Conservation (phyloP, 768 basidiomycete genomes). For the Pluteus cervinus region DNA sequence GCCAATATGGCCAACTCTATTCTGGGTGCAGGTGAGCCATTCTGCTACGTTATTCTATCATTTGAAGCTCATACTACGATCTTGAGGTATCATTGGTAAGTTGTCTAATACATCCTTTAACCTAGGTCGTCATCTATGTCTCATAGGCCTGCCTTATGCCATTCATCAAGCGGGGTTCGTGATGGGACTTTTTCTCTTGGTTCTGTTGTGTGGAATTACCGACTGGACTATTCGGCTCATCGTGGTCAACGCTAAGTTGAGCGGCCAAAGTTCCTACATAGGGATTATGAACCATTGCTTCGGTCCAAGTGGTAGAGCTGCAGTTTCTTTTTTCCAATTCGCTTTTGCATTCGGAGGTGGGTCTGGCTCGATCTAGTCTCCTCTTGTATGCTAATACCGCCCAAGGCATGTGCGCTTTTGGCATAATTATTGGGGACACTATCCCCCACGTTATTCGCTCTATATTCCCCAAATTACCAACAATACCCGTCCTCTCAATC, state of each 20-base stretch:
- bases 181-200: conserved; percentile 75
- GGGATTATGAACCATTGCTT: conserved; percentile 94
- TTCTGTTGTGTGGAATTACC: conserved; percentile 78
- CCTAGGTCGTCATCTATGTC: conserved; percentile 6
- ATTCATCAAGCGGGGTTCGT: conserved; percentile 93
- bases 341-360: conserved; percentile 93
- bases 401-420: conserved; percentile 94
- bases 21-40: conserved; percentile 72
- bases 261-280: conserved; percentile 87
- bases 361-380: conserved; percentile 12
- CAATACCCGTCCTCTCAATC: conserved; percentile 68
- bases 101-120: conserved; percentile 5
- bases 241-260: conserved; percentile 92
- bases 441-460: conserved; percentile 91
- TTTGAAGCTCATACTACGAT: conserved; percentile 5
- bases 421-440: conserved; percentile 97
- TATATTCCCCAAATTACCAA: conserved; percentile 64
- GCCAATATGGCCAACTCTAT: conserved; percentile 98
- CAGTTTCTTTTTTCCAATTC: conserved; percentile 96
- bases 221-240: conserved; percentile 98
- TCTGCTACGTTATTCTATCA: conserved; percentile 3
- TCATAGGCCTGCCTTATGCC: conserved; percentile 85
- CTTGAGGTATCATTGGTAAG: conserved; percentile 68
- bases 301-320: conserved; percentile 84
- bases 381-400: neutral